Percentiles rank a stretch among this genome's conserved stretches.
Conservation (phyloP, 495 filamentous ascomycete species). For the Talaromyces adpressus region DNA sequence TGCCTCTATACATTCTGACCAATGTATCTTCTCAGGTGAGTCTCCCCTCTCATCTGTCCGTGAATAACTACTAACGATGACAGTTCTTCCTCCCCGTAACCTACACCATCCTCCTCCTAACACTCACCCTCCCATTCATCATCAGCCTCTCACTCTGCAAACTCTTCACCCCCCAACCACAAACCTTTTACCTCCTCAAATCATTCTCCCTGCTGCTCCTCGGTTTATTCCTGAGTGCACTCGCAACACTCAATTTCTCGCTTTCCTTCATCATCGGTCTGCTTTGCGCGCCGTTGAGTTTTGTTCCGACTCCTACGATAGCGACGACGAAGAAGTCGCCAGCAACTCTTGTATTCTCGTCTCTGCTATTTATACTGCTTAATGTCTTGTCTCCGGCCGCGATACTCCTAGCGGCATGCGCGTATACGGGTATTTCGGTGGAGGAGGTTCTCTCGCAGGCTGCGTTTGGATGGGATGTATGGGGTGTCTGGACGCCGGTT, state of each 20-base stretch:
- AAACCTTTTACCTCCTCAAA: conserved; percentile 60
- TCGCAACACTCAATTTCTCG: conserved; percentile 95
- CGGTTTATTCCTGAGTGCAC: conserved; percentile 82
- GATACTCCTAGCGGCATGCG: conserved; percentile 47
- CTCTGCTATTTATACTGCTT: conserved; percentile 34
- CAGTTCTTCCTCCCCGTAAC: conserved; percentile 48
- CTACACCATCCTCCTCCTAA: conserved; percentile 49
- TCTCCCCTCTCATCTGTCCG: too few relatives aligned
- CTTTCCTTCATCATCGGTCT: conserved; percentile 83
- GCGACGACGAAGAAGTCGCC: conserved; percentile 8
- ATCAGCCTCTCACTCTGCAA: conserved; percentile 26
- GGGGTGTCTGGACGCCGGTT: conserved; percentile 82
- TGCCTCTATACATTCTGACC: conserved; percentile 87
- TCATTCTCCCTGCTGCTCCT: conserved; percentile 88
- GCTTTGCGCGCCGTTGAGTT: conserved; percentile 66
- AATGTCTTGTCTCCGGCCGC: conserved; percentile 59
- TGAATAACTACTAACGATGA: too few relatives aligned
- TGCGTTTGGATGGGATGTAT: conserved; percentile 85
- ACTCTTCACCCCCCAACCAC: conserved; percentile 8
- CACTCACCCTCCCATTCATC: conserved; percentile 50
- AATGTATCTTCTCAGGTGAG: conserved; percentile 59
- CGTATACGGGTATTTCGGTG: conserved; percentile 43
- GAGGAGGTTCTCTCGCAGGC: conserved; percentile 61
- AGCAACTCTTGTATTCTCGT: conserved; percentile 13
- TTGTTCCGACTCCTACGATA: conserved; percentile 34